Evolutionary conservation across 2,329 filamentous ascomycete species (phyloP).

Genomic region (Neophaeococcomyces aloes): DNA sequence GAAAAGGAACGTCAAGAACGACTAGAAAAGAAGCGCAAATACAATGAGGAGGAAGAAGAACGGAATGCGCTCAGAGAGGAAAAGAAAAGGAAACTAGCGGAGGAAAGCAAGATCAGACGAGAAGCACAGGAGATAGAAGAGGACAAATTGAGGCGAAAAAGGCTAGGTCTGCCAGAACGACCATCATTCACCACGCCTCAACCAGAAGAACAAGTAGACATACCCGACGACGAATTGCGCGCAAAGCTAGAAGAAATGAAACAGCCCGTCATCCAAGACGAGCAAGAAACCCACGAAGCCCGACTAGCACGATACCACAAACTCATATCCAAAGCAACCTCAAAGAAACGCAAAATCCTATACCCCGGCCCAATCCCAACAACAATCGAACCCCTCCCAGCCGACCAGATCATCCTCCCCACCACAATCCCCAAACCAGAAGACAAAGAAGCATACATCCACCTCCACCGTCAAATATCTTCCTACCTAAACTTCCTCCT

Average conservation of each 20-base stretch:
- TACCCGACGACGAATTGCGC: slow-evolving; percentile 50
- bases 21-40: slow-evolving; percentile 69
- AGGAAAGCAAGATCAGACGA: slow-evolving; percentile 59
- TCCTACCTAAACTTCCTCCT: slow-evolving; percentile 97
- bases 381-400: slow-evolving; percentile 64
- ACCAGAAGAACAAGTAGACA: slow-evolving; percentile 12
- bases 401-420: slow-evolving; percentile 79
- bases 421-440: slow-evolving; percentile 53
- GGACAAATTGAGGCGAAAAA: slow-evolving; percentile 61
- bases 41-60: slow-evolving; percentile 71
- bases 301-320: slow-evolving; percentile 61
- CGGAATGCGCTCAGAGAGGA: slow-evolving; percentile 63
- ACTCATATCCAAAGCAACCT: slow-evolving; percentile 38
- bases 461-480: slow-evolving; percentile 75
- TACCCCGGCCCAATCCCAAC: slow-evolving; percentile 78
- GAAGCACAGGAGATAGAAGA: slow-evolving; percentile 65
- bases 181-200: slow-evolving; percentile 35
- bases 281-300: slow-evolving; percentile 62
- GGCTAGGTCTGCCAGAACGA: slow-evolving; percentile 70
- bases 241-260: slow-evolving; percentile 58
- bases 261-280: slow-evolving; percentile 69
- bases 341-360: slow-evolving; percentile 18
- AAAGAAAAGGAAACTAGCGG: slow-evolving; percentile 69
- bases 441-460: slow-evolving; percentile 49
- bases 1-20: slow-evolving; percentile 62